phyloP scores from a whole-genome alignment of 768 basidiomycete genomes.

The Inosperma sp. region DNA sequence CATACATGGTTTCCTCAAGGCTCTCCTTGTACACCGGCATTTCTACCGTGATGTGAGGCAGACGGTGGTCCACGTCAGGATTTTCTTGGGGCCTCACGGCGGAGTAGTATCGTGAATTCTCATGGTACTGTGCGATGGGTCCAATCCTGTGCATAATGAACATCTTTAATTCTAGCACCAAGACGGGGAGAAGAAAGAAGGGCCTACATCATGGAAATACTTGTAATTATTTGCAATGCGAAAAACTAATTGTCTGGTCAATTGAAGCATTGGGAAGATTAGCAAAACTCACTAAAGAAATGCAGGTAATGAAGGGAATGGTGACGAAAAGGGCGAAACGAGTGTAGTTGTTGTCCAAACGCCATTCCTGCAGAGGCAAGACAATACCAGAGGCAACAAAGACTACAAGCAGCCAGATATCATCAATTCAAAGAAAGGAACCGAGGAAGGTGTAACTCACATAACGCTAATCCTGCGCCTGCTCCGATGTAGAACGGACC shows the following conservation, averaged over 20 bases:
- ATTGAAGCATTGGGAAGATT: neutral
- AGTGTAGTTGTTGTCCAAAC: conserved; percentile 55
- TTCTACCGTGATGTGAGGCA: too few species aligned
- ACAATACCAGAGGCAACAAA: conserved; percentile 62
- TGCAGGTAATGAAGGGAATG: conserved; percentile 68
- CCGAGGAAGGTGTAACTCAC: conserved; percentile 36
- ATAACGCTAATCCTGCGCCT: conserved; percentile 59
- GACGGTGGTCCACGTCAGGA: too few species aligned
- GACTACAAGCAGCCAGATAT: conserved; percentile 36
- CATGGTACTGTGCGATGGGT: conserved; percentile 80
- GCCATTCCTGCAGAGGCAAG: conserved; percentile 60
- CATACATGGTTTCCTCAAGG: too few species aligned
- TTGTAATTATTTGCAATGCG: conserved; percentile 61
- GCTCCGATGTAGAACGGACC: conserved; percentile 74
- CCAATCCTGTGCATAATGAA: conserved; percentile 49
- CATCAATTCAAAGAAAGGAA: neutral
- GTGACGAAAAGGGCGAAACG: conserved; percentile 67
- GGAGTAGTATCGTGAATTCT: too few species aligned
- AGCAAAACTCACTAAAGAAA: conserved; percentile 54
- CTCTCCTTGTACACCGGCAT: too few species aligned
- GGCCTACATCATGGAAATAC: conserved; percentile 59
- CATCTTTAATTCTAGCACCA: conserved; percentile 17
- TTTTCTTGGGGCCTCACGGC: too few species aligned
- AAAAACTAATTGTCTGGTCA: conserved; percentile 54
- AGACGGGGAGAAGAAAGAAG: conserved; percentile 3